phyloP scores from a whole-genome alignment of 352 stramenopile species.

The Globisporangium nodosum region DNA sequence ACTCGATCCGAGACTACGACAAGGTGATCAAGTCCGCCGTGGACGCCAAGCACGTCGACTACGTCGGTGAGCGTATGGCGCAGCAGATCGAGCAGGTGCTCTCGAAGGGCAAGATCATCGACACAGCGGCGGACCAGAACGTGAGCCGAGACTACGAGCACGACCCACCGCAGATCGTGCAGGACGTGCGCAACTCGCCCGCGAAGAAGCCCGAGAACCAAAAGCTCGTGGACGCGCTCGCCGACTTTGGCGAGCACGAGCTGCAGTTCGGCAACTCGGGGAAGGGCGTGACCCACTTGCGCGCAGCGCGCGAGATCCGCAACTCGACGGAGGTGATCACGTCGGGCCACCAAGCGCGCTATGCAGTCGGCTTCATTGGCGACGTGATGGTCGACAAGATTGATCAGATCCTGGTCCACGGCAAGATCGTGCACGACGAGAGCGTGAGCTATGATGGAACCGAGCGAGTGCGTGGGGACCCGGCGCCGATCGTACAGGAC shows the following conservation, averaged over 20 bases:
- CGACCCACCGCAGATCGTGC: constrained; percentile 34
- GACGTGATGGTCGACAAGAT: constrained; percentile 76
- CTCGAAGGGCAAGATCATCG: constrained; percentile 40
- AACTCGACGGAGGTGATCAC: constrained; percentile 40
- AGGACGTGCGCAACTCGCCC: constrained; percentile 33
- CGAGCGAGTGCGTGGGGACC: constrained; percentile 36
- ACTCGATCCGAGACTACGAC: constrained; percentile 48
- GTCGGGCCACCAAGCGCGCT: constrained; percentile 38
- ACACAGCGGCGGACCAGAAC: constrained; percentile 39
- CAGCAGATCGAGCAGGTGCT: constrained; percentile 58
- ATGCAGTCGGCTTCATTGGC: constrained; percentile 47
- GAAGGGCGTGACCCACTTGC: constrained; percentile 66
- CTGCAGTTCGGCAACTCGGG: constrained; percentile 64
- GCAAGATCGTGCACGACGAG: constrained; percentile 44
- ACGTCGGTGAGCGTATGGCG: constrained; percentile 55
- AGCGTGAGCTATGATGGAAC: constrained; percentile 13
- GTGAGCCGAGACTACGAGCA: constrained; percentile 45
- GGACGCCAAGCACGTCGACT: constrained; percentile 35
- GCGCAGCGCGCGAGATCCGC: constrained; percentile 59
- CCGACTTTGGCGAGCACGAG: constrained; percentile 66
- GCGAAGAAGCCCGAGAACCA: constrained; percentile 60
- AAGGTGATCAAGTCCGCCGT: constrained; percentile 35
- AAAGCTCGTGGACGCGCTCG: constrained; percentile 50
- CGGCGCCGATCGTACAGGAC: constrained; percentile 67
- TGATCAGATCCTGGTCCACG: constrained; percentile 65